Conservation (phyloP, 768 basidiomycete species). For the Leucogyrophana mollusca region DNA sequence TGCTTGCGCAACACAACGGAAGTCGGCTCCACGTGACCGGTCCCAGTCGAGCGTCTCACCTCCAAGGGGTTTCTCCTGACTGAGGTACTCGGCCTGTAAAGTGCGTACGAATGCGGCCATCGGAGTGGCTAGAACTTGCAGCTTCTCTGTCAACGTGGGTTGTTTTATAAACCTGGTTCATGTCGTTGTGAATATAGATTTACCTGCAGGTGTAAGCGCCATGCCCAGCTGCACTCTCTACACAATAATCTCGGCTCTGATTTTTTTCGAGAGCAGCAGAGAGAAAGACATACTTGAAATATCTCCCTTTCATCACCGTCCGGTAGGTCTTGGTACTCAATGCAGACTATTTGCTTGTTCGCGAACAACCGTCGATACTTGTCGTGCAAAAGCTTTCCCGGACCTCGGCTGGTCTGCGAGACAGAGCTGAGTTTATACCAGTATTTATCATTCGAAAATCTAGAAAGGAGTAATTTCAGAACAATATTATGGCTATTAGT, state of each 20-base stretch:
- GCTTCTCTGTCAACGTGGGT: conserved; percentile 47
- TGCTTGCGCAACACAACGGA: conserved; percentile 55
- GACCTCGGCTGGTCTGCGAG: conserved; percentile 10
- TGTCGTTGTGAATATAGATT: conserved; percentile 6
- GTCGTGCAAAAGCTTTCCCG: conserved; percentile 45
- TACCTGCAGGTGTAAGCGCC: conserved; percentile 70
- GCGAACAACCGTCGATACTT: conserved; percentile 58
- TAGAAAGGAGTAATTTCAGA: neutral
- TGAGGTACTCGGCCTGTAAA: conserved; percentile 46
- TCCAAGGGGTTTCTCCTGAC: conserved; percentile 34
- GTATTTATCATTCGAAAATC: conserved; percentile 41
- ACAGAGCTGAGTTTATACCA: conserved; percentile 41
- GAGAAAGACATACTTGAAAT: conserved; percentile 55
- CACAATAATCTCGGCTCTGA: conserved; percentile 1
- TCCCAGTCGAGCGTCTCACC: conserved; percentile 48
- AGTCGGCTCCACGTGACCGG: conserved; percentile 50
- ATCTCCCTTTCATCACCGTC: conserved; percentile 64
- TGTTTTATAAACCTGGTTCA: neutral
- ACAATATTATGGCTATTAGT: neutral
- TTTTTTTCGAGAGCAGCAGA: neutral
- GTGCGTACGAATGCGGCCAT: conserved; percentile 60
- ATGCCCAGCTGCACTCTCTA: conserved; percentile 79
- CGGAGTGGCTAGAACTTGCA: conserved; percentile 62
- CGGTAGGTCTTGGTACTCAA: conserved; percentile 67
- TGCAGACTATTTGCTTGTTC: conserved; percentile 77